Percentiles rank a stretch among this genome's conserved stretches.
Evolutionary conservation across 371 early-diverging fungal species (phyloP).

Genomic region (Amoeboaphelidium occidentale): DNA sequence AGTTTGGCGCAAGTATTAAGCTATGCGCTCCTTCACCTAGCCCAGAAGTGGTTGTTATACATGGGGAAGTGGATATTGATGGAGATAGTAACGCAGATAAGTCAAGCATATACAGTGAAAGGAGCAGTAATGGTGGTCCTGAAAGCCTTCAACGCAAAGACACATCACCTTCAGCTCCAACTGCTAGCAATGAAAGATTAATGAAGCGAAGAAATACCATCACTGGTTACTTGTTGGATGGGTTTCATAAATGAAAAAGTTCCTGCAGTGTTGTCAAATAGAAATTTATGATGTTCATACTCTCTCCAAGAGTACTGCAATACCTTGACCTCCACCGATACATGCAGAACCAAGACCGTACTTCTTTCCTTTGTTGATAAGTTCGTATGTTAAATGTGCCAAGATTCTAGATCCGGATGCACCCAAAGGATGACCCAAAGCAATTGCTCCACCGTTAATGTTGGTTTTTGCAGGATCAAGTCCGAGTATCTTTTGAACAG

Average conservation of each 20-base stretch:
- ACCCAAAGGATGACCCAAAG: constrained; percentile 72
- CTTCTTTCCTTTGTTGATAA: constrained; percentile 46
- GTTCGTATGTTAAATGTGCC: constrained; percentile 55
- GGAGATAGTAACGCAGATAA: not conserved
- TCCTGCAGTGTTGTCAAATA: too few species aligned
- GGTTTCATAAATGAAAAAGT: too few species aligned
- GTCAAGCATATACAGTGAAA: not conserved
- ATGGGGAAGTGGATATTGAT: not conserved
- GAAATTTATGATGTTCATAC: too few species aligned
- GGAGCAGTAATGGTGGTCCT: too few species aligned
- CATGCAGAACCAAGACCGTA: constrained; percentile 18
- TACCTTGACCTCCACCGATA: too few species aligned
- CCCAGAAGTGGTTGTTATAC: not conserved
- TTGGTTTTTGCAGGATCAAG: constrained; percentile 55
- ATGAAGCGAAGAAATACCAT: not conserved
- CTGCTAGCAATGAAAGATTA: not conserved
- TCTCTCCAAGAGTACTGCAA: too few species aligned
- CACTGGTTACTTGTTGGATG: too few species aligned
- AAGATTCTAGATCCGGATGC: constrained; percentile 87
- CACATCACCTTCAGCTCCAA: too few species aligned
- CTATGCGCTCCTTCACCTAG: not conserved
- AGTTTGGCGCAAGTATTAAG: not conserved
- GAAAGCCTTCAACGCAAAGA: too few species aligned
- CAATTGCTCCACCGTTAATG: constrained; percentile 72
- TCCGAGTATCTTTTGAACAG: constrained; percentile 66